phyloP scores from a whole-genome alignment of 306 rosid genomes.

The Vachellia pachyceras region DNA sequence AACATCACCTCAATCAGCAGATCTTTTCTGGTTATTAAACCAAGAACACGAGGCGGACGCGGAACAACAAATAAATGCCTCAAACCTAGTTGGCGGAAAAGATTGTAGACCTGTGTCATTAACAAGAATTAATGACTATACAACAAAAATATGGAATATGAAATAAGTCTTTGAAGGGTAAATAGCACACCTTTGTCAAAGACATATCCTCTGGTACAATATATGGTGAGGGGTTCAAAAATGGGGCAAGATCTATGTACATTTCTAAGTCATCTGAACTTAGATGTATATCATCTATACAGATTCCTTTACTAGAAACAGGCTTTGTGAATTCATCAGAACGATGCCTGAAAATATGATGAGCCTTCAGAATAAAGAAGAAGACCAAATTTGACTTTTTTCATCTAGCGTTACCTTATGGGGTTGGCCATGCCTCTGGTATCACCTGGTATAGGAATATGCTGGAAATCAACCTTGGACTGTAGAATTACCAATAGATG shows the following conservation, averaged over 20 bases:
- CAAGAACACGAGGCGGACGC: constrained; percentile 82
- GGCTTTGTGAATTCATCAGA: constrained; percentile 88
- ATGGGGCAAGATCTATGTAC: constrained; percentile 94
- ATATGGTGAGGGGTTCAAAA: constrained; percentile 90
- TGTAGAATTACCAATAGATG: constrained; percentile 90
- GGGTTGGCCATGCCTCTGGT: constrained; percentile 61
- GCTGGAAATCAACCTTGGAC: constrained; percentile 93
- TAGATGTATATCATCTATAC: constrained; percentile 75
- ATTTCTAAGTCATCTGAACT: constrained; percentile 92
- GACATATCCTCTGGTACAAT: constrained; percentile 98
- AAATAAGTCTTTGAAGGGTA: constrained; percentile 22
- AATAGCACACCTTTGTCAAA: constrained; percentile 76
- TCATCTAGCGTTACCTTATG: constrained; percentile 54
- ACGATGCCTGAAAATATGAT: constrained; percentile 64
- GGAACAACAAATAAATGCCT: constrained; percentile 94
- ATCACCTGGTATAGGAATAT: constrained; percentile 81
- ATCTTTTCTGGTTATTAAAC: constrained; percentile 90
- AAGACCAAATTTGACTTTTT: constrained; percentile 22
- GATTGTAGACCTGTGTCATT: constrained; percentile 87
- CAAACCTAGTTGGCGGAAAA: constrained; percentile 96
- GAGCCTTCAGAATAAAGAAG: constrained; percentile 47
- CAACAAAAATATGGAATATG: constrained; percentile 33
- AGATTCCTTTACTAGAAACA: constrained; percentile 89
- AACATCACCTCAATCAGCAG: constrained; percentile 82
- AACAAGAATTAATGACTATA: constrained; percentile 43